Percentiles rank a stretch among this genome's conserved stretches.
Evolutionary conservation across 208 protist species (phyloP).

Genomic region (Wallacemonas sp.): DNA sequence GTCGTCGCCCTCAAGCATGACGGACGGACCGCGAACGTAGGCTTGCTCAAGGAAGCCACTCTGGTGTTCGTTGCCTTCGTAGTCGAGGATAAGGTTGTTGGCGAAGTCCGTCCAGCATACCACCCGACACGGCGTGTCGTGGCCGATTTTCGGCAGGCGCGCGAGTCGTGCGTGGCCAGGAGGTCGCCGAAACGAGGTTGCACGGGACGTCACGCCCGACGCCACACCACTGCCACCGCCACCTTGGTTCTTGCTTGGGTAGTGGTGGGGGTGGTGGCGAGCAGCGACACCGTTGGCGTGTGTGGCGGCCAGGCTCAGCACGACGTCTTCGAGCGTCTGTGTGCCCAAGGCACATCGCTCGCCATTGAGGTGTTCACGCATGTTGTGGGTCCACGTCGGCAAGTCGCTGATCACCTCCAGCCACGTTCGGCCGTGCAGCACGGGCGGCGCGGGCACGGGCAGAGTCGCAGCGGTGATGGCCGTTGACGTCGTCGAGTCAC

Average conservation of each 20-base stretch:
- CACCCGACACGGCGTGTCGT: conserved; percentile 11
- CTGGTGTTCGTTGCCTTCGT: conserved; percentile 16
- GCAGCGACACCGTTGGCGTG: neutral
- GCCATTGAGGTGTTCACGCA: neutral
- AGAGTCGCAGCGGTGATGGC: neutral
- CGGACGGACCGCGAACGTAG: conserved; percentile 44
- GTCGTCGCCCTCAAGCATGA: conserved; percentile 38
- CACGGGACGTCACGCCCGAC: no score
- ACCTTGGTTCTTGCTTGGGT: no score
- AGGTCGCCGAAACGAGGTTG: neutral
- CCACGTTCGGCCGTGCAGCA: neutral
- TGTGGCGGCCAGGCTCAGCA: neutral
- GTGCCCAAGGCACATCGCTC: neutral
- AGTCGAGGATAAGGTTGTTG: conserved; percentile 74
- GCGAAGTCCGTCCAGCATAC: conserved; percentile 83
- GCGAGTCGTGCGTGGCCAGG: neutral
- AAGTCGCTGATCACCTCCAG: neutral
- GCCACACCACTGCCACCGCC: no score
- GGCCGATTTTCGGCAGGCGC: neutral
- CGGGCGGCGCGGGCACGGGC: neutral
- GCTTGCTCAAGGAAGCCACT: conserved; percentile 10
- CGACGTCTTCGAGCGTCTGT: conserved; percentile 2
- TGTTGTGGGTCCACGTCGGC: neutral
- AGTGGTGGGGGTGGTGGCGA: neutral
- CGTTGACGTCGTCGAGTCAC: neutral